Evolutionary conservation across 257 asterid species (phyloP), one percentile per base, ranked within the genome.

Genomic region (Primulina tabacum): DNA sequence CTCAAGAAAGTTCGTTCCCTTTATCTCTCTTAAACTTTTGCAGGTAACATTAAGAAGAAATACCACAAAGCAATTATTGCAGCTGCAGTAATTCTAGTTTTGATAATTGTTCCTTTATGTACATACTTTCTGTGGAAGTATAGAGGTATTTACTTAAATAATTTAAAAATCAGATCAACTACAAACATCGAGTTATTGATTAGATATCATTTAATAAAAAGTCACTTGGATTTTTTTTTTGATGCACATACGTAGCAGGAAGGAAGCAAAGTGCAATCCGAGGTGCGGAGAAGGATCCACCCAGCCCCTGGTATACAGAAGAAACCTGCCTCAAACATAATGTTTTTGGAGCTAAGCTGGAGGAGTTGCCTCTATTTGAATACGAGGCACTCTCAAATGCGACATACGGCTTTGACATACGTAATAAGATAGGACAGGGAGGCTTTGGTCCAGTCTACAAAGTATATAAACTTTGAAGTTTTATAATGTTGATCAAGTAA

Each of bases 401-500:
- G 9, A 79, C 83, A 33, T n/a, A 20, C 18, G 16, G 47, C 0
- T 74, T 78, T 57, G 64, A 67, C n/a, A 17, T 14, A 1, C 11
- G 2, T 18, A 66, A 71, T 60, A 75, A 55, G 70, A 72, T 79
- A 11, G 83, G 83, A 60, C 32, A 79, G 70, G 80, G 83, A n/a
- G 80, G 80, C 60, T 79, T 78, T 8, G 83, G 83, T 47, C 62
- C 77, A 5, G 83, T 79, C 18, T 75, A 62, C 62, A 79, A 63
- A 52, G 83, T 79, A 79, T 7, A 43, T 3, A 43, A 43, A 11
- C 17, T 43, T 43, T 43, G 6, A 43, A 43, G 26, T 24, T 4
- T 11, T 11, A 11, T 11, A 11, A 43, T 43, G 17, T 43, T 43
- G 18, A 43, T 43, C 53, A 43, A 12, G 53, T 43, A 12, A 43